phyloP scores from a whole-genome alignment of 805 yeast species.

The Ogataea glucozyma region DNA sequence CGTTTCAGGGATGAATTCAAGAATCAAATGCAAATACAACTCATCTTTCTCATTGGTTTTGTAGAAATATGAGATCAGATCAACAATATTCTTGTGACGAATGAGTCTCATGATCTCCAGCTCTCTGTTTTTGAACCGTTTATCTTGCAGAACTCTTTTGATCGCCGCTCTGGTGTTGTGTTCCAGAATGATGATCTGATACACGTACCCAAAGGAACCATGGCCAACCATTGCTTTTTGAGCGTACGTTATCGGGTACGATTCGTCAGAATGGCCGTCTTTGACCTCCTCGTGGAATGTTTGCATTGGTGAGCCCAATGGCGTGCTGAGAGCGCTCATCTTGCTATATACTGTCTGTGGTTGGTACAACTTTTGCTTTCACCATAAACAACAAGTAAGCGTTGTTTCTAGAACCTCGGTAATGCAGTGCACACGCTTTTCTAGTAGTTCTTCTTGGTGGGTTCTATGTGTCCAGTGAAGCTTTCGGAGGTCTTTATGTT shows the following conservation, averaged over 20 bases:
- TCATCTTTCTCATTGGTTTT: conserved; percentile 65
- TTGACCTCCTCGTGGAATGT: conserved; percentile 62
- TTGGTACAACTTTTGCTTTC: background rate
- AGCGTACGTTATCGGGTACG: conserved; percentile 66
- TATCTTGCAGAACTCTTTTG: conserved; percentile 94
- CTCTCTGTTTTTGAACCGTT: conserved; percentile 91
- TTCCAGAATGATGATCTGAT: conserved; percentile 76
- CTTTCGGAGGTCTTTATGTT: too few relatives aligned
- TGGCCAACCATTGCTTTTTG: conserved; percentile 93
- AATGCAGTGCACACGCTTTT: too few relatives aligned
- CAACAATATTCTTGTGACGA: conserved; percentile 84
- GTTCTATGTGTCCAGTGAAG: too few relatives aligned
- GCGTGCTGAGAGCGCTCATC: conserved; percentile 9
- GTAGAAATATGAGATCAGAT: conserved; percentile 83
- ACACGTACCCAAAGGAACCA: conserved; percentile 99
- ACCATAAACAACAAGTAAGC: conserved; percentile 5
- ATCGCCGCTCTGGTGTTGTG: conserved; percentile 84
- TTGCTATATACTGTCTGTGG: background rate
- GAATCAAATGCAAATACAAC: conserved; percentile 81
- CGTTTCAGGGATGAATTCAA: conserved; percentile 96
- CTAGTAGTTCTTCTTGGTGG: too few relatives aligned
- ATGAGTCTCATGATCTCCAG: conserved; percentile 92
- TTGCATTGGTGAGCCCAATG: conserved; percentile 20
- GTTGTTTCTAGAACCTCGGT: too few relatives aligned
- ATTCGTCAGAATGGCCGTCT: conserved; percentile 69